Evolutionary conservation across 345 rosid species (phyloP), one percentile per base, ranked within the genome.

Genomic region (Microcos paniculata): DNA sequence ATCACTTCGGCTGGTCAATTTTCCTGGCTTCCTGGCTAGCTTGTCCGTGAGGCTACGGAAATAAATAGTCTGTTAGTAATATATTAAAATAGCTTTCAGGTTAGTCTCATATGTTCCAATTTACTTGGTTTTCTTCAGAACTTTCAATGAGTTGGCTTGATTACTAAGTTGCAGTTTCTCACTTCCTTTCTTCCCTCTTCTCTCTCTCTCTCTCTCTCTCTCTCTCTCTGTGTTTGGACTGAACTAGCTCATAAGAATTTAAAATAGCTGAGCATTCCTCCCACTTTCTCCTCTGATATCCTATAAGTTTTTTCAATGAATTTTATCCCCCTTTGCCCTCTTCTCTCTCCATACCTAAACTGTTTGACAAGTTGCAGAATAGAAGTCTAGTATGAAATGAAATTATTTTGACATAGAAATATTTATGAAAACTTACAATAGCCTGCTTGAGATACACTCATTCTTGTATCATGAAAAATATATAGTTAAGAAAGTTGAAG

Each of bases 1-100:
- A 62, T 62, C 46, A 35, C 19, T 61, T 62, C 38, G 69, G 43
- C 69, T 63, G 23, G 28, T n/a, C 6, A 13, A 11, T 5, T 65
- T 65, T 23, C 33, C 70, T 43, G 70, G 51, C 21, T 65, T 23
- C 33, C 70, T 43, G 70, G 51, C 21, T 65, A 65, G 52, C 52
- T 42, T 42, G n/a, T 64, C 33, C 42, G 26, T 65, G 33, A 65
- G 33, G 70, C 46, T 42, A 48, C 42, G 70, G 40, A 43, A 65
- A 5, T 65, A 31, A 65, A 13, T 43, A 1, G 5, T 48, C 1
- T 13, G 4, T 14, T 48, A 4, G 6, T 65, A 15, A 40, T 64
- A 21, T 64, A 64, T 42, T 64, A 42, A 40, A 63, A 11, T 30
- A 64, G 11, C 51, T 40, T 64, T 64, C 70, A 64, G 40, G 4